A percentile compares a stretch with the other conserved stretches of the same genome.
Conservation (phyloP, 345 rosid genomes). For the Citrus medica region DNA sequence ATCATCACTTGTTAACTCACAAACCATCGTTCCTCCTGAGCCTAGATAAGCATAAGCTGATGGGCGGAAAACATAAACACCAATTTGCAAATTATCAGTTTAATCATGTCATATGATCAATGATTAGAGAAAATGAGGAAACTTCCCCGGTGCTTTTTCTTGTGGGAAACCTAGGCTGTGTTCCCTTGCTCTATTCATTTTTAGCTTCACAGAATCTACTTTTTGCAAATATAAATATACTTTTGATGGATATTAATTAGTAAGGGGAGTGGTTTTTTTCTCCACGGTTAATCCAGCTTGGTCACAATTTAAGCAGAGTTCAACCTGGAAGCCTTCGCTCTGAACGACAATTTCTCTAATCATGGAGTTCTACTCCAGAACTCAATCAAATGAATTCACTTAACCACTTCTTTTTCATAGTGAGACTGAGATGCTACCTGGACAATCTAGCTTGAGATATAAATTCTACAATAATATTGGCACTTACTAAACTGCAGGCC, state of each 20-base stretch:
- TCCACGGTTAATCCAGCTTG: background rate
- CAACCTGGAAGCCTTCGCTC: background rate
- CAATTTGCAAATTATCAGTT: constrained; percentile 11
- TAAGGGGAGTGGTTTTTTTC: background rate
- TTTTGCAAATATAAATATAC: constrained; percentile 1
- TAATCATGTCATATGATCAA: background rate
- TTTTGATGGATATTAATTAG: background rate
- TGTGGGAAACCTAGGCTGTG: background rate
- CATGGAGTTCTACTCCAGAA: background rate
- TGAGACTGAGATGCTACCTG: too few species aligned
- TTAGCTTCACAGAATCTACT: constrained; percentile 11
- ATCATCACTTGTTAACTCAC: constrained; percentile 37
- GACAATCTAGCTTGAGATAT: background rate
- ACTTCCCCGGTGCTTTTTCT: background rate
- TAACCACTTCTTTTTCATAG: too few species aligned
- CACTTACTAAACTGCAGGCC: background rate
- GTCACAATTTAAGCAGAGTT: background rate
- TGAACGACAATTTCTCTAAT: background rate
- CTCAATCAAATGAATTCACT: background rate
- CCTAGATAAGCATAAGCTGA: constrained; percentile 33
- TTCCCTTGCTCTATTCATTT: background rate
- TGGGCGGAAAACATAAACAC: constrained; percentile 8
- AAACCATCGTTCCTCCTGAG: constrained; percentile 42
- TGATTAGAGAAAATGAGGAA: constrained; percentile 7
- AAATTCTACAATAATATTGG: background rate